Base-by-base conservation (phyloP, 1,139 yeast genomes). In the Pichia sp. region DNA sequence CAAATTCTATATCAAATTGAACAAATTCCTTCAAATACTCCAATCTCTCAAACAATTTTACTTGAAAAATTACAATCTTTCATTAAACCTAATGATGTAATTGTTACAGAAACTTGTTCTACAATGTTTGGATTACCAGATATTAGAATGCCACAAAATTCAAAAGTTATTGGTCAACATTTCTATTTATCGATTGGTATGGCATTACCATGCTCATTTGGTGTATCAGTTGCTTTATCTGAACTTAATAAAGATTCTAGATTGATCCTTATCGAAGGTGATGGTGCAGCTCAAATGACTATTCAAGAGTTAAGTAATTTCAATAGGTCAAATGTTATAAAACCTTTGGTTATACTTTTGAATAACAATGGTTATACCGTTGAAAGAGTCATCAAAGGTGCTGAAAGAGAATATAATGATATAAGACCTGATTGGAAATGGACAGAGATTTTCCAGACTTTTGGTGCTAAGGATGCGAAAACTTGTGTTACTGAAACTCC, bases 281-380 rank as follows among this genome's bases (percentile, higher is more conserved):
- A 88, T 56, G 96, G 96, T 3, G 79, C 93, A 8, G 86, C 95
- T 2, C 94, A 84, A 63, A 83, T 86, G 94, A 84, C 95, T 2
- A 71, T 81, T 36, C 89, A 82, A 61, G 96, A 86, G 59, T 62
- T 85, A 37, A 76, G 91, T 2, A 76, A 85, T 21, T 79, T 72
- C 57, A 62, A 82, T 37, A 72, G 88, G 43, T 35, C 24, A n/a
- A 68, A 73, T 50, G 67, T 70, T 22, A 66, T 80, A 28, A 71
- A 72, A 15, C 83, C 89, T 19, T 72, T 80, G 35, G 69, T 88
- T 23, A 68, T 84, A 50, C 60, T 86, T 43, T 66, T 85, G 61
- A 88, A 86, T 64, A 88, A 88, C 60, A 74, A 74, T 43, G 96
- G 96, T 0, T 88, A 86, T 63, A 80, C 94, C 1, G 84, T 86